Base-by-base conservation (phyloP, 176 grass and related monocot species). In the Hsuehochloa calcarea region DNA sequence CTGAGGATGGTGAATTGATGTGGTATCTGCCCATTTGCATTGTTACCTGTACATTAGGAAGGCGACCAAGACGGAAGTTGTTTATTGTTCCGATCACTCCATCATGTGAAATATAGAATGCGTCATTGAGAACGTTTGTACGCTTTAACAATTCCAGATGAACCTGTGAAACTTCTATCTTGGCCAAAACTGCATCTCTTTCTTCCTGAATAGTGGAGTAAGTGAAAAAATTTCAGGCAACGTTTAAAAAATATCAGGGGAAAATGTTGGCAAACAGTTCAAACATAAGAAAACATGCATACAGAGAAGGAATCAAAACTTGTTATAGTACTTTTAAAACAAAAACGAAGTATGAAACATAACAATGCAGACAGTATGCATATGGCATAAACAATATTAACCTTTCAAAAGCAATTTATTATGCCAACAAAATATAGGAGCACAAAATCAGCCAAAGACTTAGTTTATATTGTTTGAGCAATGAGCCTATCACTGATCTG, bases 51-150 rank as follows among this genome's bases (percentile, higher is more conserved):
- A 90, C 87, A 66, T 77, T 91, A 71, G 93, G 82, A 73, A 99
- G 91, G 19, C 88, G 93, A 4, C 96, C 97, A 3, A 96, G 93
- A 70, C 91, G 91, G 65, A 99, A 99, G 37, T 91, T 96, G 70
- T 99, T 99, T 82, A 99, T 96, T 81, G 88, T 99, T 79, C 93
- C 93, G 47, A 99, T 96, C 78, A 92, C 93, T 68, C 91, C 93
- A 89, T 94, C 92, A 91, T 96, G 92, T 10, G 88, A 96, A 90
- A 99, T 99, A 85, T 89, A 89, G 55, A 99, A 99, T 14, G 91
- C 93, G 83, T 94, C 88, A 77, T 99, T 96, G 25, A 99, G 91
- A 65, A 96, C 96, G 71, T 96, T 96, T 62, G 93, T 96, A 60
- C 88, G 84, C 74, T 99, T 99, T 61, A 99, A 74, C 56, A 94